These are phyloP conservation scores for Myxozyma udenii DNA, from an alignment of 805 yeast genomes.

Conservation along the genomic window DNA sequence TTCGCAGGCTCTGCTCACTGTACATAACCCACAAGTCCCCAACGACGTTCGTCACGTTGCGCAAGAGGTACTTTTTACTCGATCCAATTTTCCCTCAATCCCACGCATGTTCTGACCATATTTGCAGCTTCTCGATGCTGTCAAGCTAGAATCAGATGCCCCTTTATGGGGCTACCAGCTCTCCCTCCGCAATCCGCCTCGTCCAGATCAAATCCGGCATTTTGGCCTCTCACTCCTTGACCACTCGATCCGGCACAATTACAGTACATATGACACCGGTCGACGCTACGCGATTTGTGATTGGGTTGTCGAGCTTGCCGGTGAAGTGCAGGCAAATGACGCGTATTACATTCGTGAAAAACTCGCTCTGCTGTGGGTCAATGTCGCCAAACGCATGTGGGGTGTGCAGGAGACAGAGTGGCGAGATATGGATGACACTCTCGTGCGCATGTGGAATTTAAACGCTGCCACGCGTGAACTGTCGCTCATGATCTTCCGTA, in stretches of 20 bases:
- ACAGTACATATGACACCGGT: slow-evolving; percentile 54
- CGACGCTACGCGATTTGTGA: slow-evolving; percentile 66
- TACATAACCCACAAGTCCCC: slow-evolving; percentile 61
- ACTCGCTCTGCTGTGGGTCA: slow-evolving; percentile 85
- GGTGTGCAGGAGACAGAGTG: slow-evolving; percentile 64
- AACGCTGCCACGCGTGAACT: slow-evolving; percentile 67
- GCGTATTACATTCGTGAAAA: slow-evolving; percentile 91
- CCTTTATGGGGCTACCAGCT: slow-evolving; percentile 92
- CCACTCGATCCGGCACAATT: slow-evolving; percentile 58
- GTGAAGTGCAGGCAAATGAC: slow-evolving; percentile 57
- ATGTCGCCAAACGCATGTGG: slow-evolving; percentile 88
- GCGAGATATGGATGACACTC: slow-evolving; percentile 79
- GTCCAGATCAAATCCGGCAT: slow-evolving; percentile 70
- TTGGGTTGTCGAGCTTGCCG: slow-evolving; percentile 81
- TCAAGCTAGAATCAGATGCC: slow-evolving; percentile 74
- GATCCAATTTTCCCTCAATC: no score
- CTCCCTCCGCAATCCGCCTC: slow-evolving; percentile 46
- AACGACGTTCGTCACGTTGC: slow-evolving; percentile 48
- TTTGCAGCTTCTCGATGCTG: slow-evolving; percentile 61
- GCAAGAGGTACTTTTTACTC: slow-evolving; percentile 45
- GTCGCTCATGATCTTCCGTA: slow-evolving; percentile 71
- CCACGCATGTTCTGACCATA: neutral
- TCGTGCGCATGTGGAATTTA: slow-evolving; percentile 70
- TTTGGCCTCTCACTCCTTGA: slow-evolving; percentile 82
- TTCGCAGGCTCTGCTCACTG: slow-evolving; percentile 68